phyloP scores from a whole-genome alignment of 2,329 filamentous ascomycete species.

The Cercospora sp. region DNA sequence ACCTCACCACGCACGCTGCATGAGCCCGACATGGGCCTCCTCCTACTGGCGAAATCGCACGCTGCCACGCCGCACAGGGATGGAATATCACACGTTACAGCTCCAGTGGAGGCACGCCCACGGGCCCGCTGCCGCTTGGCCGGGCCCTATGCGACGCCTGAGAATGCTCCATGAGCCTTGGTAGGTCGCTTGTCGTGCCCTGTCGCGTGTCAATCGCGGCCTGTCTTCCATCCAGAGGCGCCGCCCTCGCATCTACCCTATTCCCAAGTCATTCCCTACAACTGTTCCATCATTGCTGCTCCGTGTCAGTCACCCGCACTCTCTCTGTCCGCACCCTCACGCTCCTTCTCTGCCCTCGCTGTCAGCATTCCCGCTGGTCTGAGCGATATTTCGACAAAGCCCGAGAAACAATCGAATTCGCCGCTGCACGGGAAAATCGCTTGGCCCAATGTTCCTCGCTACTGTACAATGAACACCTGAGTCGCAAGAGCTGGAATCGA shows the following conservation, averaged over 20 bases:
- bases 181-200: slow-evolving; percentile 18
- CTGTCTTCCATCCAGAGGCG: slow-evolving; percentile 7
- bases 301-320: background rate
- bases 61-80: slow-evolving; percentile 3
- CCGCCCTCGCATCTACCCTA: slow-evolving; percentile 7
- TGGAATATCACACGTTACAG: background rate
- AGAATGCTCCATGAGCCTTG: slow-evolving; percentile 13
- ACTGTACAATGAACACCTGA: background rate
- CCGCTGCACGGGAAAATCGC: background rate
- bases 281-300: background rate
- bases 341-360: background rate
- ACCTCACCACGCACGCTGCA: slow-evolving; percentile 7
- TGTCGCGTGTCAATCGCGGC: slow-evolving; percentile 20
- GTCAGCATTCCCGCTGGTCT: background rate
- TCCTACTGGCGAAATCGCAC: background rate
- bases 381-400: background rate
- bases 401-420: background rate
- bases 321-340: background rate
- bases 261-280: background rate
- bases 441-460: background rate
- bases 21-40: slow-evolving; percentile 11
- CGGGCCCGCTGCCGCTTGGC: slow-evolving; percentile 11
- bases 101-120: slow-evolving; percentile 4
- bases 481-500: background rate
- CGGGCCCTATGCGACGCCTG: slow-evolving; percentile 16